phyloP scores from a whole-genome alignment of 192 early-diverging fungal genomes.

The Backusella tarrabulga region DNA sequence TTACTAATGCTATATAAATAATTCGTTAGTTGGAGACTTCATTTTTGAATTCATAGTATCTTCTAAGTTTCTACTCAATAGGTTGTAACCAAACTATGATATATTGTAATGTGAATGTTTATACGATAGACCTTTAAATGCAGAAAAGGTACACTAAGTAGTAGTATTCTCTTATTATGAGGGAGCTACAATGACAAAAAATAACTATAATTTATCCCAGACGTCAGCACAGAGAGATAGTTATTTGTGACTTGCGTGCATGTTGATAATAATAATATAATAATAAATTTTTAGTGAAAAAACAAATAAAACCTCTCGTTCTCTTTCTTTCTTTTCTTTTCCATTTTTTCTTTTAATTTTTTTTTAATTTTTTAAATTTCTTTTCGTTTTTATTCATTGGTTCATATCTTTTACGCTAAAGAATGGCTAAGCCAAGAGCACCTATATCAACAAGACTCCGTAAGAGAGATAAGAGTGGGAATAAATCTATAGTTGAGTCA shows the following conservation, averaged over 20 bases:
- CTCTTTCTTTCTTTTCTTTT: not conserved
- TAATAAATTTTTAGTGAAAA: constrained; percentile 6
- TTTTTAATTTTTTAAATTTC: not conserved
- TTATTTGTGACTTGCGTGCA: constrained; percentile 2
- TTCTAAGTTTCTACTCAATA: not conserved
- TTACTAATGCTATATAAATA: not conserved
- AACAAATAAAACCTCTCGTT: not conserved
- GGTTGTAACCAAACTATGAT: not conserved
- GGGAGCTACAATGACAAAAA: not conserved
- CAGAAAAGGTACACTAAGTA: not conserved
- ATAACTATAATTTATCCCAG: not conserved
- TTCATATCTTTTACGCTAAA: not conserved
- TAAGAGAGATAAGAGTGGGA: not conserved
- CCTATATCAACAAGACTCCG: constrained; percentile 9
- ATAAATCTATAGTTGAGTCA: not conserved
- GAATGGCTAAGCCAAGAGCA: constrained; percentile 5
- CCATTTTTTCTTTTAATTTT: not conserved
- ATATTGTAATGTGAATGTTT: not conserved
- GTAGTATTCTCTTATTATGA: not conserved
- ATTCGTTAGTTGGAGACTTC: not conserved
- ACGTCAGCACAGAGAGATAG: not conserved
- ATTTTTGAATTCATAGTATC: not conserved
- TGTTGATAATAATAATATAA: not conserved
- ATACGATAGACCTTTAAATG: not conserved
- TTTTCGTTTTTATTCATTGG: not conserved